phyloP scores from a whole-genome alignment of 1,139 yeast species.

The Magnusiomyces paraingens region DNA sequence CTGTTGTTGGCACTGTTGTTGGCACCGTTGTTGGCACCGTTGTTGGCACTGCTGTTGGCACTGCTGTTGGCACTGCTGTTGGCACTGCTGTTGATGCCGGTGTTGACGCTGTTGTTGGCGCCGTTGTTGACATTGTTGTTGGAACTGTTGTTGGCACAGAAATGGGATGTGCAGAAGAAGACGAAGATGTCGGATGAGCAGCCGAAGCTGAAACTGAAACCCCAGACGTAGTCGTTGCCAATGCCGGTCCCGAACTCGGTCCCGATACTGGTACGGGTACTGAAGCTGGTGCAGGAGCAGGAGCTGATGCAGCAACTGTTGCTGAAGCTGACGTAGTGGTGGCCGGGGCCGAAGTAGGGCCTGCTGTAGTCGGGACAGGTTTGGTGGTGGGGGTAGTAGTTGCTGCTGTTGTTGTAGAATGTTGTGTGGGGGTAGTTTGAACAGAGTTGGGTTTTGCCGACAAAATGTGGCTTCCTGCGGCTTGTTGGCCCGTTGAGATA shows the following conservation, averaged over 20 bases:
- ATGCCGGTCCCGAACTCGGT: too few species aligned
- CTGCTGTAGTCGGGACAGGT: conserved; percentile 14
- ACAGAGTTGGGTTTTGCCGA: too few species aligned
- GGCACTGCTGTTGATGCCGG: neutral
- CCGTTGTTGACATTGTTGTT: conserved; percentile 14
- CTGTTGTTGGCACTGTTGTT: conserved; percentile 3
- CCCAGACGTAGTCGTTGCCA: too few species aligned
- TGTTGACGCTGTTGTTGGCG: conserved; percentile 13
- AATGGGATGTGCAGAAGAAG: neutral
- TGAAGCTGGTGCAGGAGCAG: too few species aligned
- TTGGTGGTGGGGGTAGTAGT: too few species aligned
- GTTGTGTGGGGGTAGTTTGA: too few species aligned
- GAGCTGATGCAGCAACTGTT: neutral
- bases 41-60: neutral
- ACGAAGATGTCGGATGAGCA: neutral
- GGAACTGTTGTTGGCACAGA: conserved; percentile 5
- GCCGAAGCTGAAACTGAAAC: neutral
- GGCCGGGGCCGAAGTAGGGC: conserved; percentile 14
- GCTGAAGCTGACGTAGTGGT: conserved; percentile 4
- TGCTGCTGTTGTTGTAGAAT: too few species aligned
- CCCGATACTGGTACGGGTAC: too few species aligned
- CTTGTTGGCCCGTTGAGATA: too few species aligned
- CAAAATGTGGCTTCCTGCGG: too few species aligned
- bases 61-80: neutral
- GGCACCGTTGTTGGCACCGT: neutral